These are phyloP conservation scores for Posidonia australis DNA, from an alignment of 106 monocot species.

Conservation along the genomic window DNA sequence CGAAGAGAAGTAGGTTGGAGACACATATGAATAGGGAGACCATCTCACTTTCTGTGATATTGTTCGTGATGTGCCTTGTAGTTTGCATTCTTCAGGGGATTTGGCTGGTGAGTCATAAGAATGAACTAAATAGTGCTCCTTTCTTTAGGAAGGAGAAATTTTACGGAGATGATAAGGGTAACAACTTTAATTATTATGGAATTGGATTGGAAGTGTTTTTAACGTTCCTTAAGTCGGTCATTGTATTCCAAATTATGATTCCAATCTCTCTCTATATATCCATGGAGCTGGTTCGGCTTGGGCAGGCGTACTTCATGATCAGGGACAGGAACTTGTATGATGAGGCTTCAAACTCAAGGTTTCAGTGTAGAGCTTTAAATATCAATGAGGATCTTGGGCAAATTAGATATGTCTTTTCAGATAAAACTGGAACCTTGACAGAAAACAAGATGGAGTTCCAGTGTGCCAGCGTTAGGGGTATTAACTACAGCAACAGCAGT, in stretches of 20 bases:
- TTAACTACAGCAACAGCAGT: slow-evolving; percentile 39
- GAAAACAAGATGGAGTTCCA: slow-evolving; percentile 97
- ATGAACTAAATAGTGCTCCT: slow-evolving; percentile 23
- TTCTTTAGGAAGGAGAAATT: slow-evolving; percentile 40
- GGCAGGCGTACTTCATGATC: slow-evolving; percentile 91
- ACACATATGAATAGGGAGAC: slow-evolving; percentile 85
- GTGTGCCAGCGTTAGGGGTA: slow-evolving; percentile 47
- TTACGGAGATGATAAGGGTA: slow-evolving; percentile 13
- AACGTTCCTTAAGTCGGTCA: slow-evolving; percentile 67
- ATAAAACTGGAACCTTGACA: slow-evolving; percentile 89
- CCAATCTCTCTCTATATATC: slow-evolving; percentile 95
- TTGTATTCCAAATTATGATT: slow-evolving; percentile 94
- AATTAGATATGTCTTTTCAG: slow-evolving; percentile 83
- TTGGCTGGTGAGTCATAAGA: slow-evolving; percentile 39
- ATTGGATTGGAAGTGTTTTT: slow-evolving; percentile 52
- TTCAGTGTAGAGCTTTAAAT: slow-evolving; percentile 79
- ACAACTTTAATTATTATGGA: slow-evolving; percentile 67
- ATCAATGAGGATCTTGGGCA: slow-evolving; percentile 97
- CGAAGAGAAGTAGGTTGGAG: slow-evolving; percentile 69
- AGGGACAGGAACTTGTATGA: slow-evolving; percentile 57
- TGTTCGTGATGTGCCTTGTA: slow-evolving; percentile 38
- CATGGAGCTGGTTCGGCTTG: slow-evolving; percentile 85
- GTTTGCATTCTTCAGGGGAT: slow-evolving; percentile 42
- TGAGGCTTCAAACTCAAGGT: slow-evolving; percentile 44
- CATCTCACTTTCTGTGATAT: slow-evolving; percentile 41